A percentile compares a stretch with the other conserved stretches of the same genome.
These are phyloP conservation scores for Skeletonema tropicum DNA, from an alignment of 108 stramenopile species.

Conservation along the genomic window DNA sequence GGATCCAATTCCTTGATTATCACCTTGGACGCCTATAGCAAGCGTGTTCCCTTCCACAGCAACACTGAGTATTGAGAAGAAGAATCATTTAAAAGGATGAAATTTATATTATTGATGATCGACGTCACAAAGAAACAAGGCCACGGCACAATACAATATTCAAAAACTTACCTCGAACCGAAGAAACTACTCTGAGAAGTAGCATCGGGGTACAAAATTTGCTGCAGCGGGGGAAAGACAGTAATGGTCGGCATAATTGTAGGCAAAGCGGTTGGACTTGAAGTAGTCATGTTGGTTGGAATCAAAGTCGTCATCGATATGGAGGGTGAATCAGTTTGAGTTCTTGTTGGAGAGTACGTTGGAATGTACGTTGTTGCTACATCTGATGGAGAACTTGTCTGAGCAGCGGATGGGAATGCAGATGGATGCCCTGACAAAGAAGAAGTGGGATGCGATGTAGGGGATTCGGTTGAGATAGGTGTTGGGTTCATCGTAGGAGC, in stretches of 20 bases:
- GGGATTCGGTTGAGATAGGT: neutral
- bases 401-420: neutral
- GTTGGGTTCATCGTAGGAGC: no score
- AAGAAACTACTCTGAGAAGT: neutral
- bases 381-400: neutral
- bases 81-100: neutral
- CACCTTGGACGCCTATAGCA: neutral
- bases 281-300: neutral
- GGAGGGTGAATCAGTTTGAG: neutral
- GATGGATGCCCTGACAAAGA: neutral
- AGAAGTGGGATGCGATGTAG: neutral
- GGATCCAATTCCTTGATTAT: neutral
- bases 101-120: neutral
- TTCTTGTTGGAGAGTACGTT: neutral
- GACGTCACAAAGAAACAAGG: neutral
- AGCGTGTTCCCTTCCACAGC: neutral
- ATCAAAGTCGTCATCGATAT: neutral
- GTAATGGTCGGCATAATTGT: neutral
- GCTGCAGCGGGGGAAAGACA: neutral
- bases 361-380: neutral
- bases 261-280: neutral
- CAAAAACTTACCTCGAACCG: neutral
- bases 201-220: neutral
- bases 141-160: neutral
- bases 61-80: neutral